These are phyloP conservation scores for Amylostereum areolatum DNA, from an alignment of 1,284 basidiomycete species.

Conservation along the genomic window DNA sequence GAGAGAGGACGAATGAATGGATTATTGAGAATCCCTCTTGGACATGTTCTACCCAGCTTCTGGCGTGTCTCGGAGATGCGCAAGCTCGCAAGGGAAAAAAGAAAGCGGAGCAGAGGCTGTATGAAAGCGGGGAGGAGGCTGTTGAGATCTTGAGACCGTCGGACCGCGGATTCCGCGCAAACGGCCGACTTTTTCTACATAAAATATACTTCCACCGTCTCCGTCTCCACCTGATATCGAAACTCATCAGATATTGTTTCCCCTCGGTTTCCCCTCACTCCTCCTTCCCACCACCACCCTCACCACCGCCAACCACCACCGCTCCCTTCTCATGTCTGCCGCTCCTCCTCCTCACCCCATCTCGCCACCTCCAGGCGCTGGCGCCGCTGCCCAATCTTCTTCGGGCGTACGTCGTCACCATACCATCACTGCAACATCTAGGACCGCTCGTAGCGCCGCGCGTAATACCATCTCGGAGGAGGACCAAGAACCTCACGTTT, in stretches of 20 bases:
- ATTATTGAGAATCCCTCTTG: too few relatives aligned
- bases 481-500: constrained; percentile 51
- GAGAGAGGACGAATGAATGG: too few relatives aligned
- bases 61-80: too few relatives aligned
- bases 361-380: constrained; percentile 25
- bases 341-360: constrained; percentile 23
- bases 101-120: too few relatives aligned
- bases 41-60: too few relatives aligned
- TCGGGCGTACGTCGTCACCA: constrained; percentile 66
- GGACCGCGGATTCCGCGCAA: background rate
- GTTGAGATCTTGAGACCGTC: background rate
- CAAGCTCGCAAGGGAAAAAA: too few relatives aligned
- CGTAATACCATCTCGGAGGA: constrained; percentile 66
- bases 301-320: background rate
- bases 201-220: background rate
- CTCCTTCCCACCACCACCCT: constrained; percentile 10
- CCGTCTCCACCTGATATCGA: constrained; percentile 4
- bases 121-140: background rate
- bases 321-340: constrained; percentile 23
- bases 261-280: background rate
- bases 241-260: background rate
- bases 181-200: background rate
- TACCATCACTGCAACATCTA: constrained; percentile 73
- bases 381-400: constrained; percentile 17
- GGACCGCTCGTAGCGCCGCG: constrained; percentile 52